Base-by-base conservation (phyloP, 371 early-diverging fungal species). In the Syncephalastrum racemosum region DNA sequence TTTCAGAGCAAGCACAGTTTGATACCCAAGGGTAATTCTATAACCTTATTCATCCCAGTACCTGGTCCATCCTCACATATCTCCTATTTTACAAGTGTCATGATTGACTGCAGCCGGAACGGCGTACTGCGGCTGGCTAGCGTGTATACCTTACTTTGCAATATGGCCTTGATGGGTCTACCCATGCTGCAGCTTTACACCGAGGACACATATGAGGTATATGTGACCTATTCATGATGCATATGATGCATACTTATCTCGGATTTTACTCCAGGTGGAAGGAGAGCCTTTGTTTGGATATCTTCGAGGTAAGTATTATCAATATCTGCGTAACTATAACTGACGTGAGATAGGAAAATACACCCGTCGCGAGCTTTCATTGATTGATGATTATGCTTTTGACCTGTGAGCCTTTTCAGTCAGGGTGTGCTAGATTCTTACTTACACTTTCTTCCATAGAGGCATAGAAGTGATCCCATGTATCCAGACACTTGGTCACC, bases 391-490 rank as follows among this genome's bases (percentile, higher is more conserved):
- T 58, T 90, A 90, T 59, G 93, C 92, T 0, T 78, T 64, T 67
- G 80, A 80, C 44, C 67, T 93, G 79, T 81, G 74, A 64, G 66
- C 56, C 1, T 1, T 10, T 46, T 4, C 14, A 18, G 1, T 42
- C 15, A 24, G 42, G 4, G 22, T 16, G 27, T 18, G 7, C 10
- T 53, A 14, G 14, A 49, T 45, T n/a, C 19, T 19, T 46, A 22
- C 39, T 18, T 20, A 20, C 14, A 24, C 8, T 18, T 47, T 20
- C 12, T 43, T 18, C 18, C 57, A 12, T 62, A 80, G 83, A 20
- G 93, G 91, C n/a, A 89, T 93, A 44, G 93, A 93, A 62, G 88
- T 93, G 2, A 85, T 94, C 18, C 88, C 94, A 4, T 93, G 94
- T 66, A 94, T 94, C 45, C 94, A 94, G 69, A 93, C 92, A 8